Percentiles rank a stretch among this genome's conserved stretches.
Conservation (phyloP, 2,329 filamentous ascomycete species). For the Ophiocordyceps camponoti-leonardi region DNA sequence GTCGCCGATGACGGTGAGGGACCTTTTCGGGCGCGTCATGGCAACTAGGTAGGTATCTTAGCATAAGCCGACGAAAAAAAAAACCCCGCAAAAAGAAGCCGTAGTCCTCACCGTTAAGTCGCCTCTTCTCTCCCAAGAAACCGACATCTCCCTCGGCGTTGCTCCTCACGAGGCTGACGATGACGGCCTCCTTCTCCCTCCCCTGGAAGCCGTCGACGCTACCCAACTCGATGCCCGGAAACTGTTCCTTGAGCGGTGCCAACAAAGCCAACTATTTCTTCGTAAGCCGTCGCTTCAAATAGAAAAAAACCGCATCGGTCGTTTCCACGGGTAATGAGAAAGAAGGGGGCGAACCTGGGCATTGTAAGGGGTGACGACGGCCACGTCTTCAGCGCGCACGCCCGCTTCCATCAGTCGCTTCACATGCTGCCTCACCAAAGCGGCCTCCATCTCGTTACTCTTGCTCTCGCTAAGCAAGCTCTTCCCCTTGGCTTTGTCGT, state of each 20-base stretch:
- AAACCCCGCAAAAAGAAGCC: slow-evolving; percentile 11
- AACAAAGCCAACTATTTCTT: slow-evolving; percentile 51
- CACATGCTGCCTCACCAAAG: slow-evolving; percentile 65
- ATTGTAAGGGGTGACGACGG: slow-evolving; percentile 91
- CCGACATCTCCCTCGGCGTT: slow-evolving; percentile 78
- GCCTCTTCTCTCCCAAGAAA: slow-evolving; percentile 79
- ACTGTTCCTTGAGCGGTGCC: slow-evolving; percentile 63
- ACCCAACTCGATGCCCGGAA: slow-evolving; percentile 78
- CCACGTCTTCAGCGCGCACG: slow-evolving; percentile 68
- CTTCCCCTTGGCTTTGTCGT: slow-evolving; percentile 25
- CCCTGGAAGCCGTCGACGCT: slow-evolving; percentile 97
- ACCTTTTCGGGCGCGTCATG: slow-evolving; percentile 88
- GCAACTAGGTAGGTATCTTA: slow-evolving; percentile 86
- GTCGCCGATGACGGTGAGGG: slow-evolving; percentile 81
- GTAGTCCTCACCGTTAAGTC: slow-evolving; percentile 61
- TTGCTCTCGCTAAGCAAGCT: slow-evolving; percentile 47
- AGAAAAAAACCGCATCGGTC: too few species aligned
- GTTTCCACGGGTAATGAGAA: too few species aligned
- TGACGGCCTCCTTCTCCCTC: slow-evolving; percentile 86
- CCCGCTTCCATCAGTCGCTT: slow-evolving; percentile 60
- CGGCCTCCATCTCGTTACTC: slow-evolving; percentile 81
- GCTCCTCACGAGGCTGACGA: slow-evolving; percentile 87
- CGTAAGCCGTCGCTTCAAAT: not conserved
- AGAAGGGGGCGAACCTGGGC: slow-evolving; percentile 44
- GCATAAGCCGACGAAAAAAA: not conserved